A percentile compares a stretch with the other conserved stretches of the same genome.
phyloP scores from a whole-genome alignment of 148 eudicot species.

The Selenicereus undatus region DNA sequence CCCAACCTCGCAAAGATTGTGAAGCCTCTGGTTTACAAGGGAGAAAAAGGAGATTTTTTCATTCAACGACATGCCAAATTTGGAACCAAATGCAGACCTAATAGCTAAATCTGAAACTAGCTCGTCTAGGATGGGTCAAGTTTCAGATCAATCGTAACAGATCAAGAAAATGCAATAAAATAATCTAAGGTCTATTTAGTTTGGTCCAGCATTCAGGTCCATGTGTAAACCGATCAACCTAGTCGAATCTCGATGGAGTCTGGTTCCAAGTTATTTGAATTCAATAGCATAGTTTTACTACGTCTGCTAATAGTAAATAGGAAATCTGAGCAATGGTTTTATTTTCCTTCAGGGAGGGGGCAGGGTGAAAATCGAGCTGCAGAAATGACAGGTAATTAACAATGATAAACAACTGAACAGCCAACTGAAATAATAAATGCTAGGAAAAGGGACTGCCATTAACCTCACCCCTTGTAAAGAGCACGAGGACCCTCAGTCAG shows the following conservation, averaged over 20 bases:
- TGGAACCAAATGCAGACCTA: not conserved
- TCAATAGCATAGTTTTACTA: not conserved
- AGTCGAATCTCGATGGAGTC: not conserved
- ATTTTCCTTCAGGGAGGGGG: not conserved
- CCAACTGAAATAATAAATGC: not conserved
- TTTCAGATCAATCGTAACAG: not conserved
- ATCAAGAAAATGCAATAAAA: too few relatives aligned
- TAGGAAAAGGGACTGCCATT: not conserved
- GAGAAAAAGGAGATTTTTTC: not conserved
- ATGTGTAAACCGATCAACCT: not conserved
- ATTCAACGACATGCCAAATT: not conserved
- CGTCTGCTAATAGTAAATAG: not conserved
- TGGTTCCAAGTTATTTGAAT: not conserved
- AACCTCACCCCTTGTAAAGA: constrained; percentile 89
- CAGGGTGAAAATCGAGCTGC: not conserved
- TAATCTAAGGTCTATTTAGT: not conserved
- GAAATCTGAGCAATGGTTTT: not conserved
- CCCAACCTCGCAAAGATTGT: constrained; percentile 86
- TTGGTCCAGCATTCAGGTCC: not conserved
- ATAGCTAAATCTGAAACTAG: not conserved
- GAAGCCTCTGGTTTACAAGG: constrained; percentile 54
- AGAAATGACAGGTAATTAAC: not conserved
- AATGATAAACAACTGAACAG: not conserved
- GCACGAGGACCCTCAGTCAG: constrained; percentile 77
- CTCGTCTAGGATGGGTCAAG: not conserved